These are phyloP conservation scores for Odontarrhena argentea DNA, from an alignment of 345 rosid genomes.

Conservation along the genomic window DNA sequence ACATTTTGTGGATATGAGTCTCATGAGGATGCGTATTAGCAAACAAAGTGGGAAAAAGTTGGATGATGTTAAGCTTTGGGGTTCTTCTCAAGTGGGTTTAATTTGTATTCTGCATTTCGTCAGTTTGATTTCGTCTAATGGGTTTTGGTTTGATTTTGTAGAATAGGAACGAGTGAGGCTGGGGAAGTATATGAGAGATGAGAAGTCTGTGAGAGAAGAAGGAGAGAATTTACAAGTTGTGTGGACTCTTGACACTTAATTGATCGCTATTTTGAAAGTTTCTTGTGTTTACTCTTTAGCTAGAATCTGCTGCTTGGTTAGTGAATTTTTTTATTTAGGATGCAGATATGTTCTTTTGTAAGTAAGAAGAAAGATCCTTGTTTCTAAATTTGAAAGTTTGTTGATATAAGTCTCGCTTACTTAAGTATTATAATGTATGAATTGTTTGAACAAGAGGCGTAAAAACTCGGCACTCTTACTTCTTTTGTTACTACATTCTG, in stretches of 20 bases:
- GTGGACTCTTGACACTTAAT: slow-evolving; percentile 88
- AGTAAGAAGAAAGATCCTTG: too few species aligned
- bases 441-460: slow-evolving; percentile 7
- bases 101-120: slow-evolving; percentile 27
- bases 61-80: too few species aligned
- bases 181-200: slow-evolving; percentile 84
- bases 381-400: too few species aligned
- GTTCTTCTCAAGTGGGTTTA: slow-evolving; percentile 66
- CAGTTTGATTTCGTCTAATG: not conserved
- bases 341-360: too few species aligned
- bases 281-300: slow-evolving; percentile 1
- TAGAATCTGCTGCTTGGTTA: too few species aligned
- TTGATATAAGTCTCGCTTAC: not conserved
- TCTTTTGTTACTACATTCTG: slow-evolving; percentile 1
- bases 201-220: slow-evolving; percentile 67
- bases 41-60: too few species aligned
- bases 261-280: slow-evolving; percentile 84
- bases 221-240: slow-evolving; percentile 88
- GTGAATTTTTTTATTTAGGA: too few species aligned
- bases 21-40: too few species aligned
- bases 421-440: slow-evolving; percentile 4
- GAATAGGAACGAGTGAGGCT: slow-evolving; percentile 83
- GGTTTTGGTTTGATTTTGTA: not conserved
- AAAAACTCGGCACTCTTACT: not conserved
- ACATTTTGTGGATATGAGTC: too few species aligned